Evolutionary conservation across 768 basidiomycete species (phyloP), one percentile per base, ranked within the genome.

Genomic region (Psilocybe azurescens): DNA sequence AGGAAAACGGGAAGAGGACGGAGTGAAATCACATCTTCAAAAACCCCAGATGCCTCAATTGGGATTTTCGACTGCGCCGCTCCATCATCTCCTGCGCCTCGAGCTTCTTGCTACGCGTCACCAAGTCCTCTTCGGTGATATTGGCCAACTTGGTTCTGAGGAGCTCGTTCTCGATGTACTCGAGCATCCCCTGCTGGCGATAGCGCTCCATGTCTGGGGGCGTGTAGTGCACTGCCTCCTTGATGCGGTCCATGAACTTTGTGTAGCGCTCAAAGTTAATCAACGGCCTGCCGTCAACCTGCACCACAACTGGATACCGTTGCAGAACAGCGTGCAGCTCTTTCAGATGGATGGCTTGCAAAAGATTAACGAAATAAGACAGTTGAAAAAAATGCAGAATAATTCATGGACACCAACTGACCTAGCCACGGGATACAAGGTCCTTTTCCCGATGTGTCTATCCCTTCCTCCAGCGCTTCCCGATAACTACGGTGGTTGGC

Each of bases 211-310:
- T 58, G 56, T 75, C 69, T 3, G 79, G 75, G 1, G 76, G 69
- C 39, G 65, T 63, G 64, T 73, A 75, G 30, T 69, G 70, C 9
- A 72, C 58, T 7, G 78, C 63, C 38, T 74, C 72, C 48, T 73
- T 73, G 46, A 81, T 67, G 18, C 73, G 72, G 20, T 77, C 71
- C 53, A 74, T 75, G 39, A 81, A 78, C 33, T 74, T 70, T 56
- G 66, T 53, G 57, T 79, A 82, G 28, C 79, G 78, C 53, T 71
- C 62, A 58, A 79, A 82, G 68, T 82, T 81, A 70, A 83, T 79
- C 39, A 82, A 67, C 1, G 68, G 66, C 10, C 67, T 70, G 18
- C 75, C 73, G 33, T 78, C 72, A 16, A 70, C 53, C 20, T 74
- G 51, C 16, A 76, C 51, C 5, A 67, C 70, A 5, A 68, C 55